Base-by-base conservation (phyloP, 108 stramenopile genomes). In the Nannochloropsis salina region DNA sequence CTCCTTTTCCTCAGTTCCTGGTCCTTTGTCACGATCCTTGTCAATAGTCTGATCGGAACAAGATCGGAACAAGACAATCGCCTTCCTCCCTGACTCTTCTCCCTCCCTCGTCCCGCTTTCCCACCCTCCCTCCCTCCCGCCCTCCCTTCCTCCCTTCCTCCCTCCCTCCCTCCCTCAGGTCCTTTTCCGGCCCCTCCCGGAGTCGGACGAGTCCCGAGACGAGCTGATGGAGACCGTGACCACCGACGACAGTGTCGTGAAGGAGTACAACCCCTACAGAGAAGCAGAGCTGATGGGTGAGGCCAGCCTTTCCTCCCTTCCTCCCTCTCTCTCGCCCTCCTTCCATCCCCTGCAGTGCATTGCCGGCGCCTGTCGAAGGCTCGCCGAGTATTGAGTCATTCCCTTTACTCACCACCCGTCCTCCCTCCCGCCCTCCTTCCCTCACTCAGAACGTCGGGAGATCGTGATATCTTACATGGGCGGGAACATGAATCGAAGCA, bases 241-340 rank as follows among this genome's bases (percentile, higher is more conserved):
- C 20, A 74, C 61, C 2, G 61, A 74, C 61, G 61, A 74, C 20
- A 74, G 61, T n/a, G 61, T 74, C 2, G 61, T 74, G 20, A 74
- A 74, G 61, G 61, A 74, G 61, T 74, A 74, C 61, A 74, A 74
- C 61, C 61, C 61, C 20, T 74, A 74, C 61, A 74, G 61, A 74
- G 61, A 74, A n/a, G 61, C 61, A 4, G 61, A 74, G 61, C 61
- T 74, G 20, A 74, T 74, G 61, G 61, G 61, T 74, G 1, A 15
- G 61, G 15, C 61, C 61, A 20, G 20, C 5, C 61, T n/a, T 74
- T n/a, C 61, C 61, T 74, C 61, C 61, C 4, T 74, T 4, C 61
- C 4, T 74, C 61, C 5, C 5, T 74, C 61, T 4, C 61, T 74
- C 61, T n/a, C 5, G 15, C 61, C 61, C 61, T 74, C 61, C 3